Evolutionary conservation across 2,329 filamentous ascomycete species (phyloP).

Genomic region (Alternaria longipes): DNA sequence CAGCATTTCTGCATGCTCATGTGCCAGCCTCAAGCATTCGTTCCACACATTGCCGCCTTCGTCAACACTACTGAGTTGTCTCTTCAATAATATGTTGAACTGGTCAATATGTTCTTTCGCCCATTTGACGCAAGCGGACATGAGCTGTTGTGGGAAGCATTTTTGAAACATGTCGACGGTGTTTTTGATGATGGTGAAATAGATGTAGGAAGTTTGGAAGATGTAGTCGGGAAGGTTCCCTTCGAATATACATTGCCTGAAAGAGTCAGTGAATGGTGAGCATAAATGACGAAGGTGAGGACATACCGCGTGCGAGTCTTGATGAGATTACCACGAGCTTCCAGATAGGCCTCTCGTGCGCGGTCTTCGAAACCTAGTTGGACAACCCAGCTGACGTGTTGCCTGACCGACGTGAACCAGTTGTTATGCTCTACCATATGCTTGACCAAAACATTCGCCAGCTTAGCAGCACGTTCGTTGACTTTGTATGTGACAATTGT

Average conservation of each 20-base stretch:
- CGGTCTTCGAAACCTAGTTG: constrained; percentile 89
- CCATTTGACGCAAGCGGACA: constrained; percentile 97
- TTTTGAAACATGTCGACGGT: constrained; percentile 88
- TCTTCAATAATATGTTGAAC: constrained; percentile 82
- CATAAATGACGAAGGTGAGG: constrained; percentile 4
- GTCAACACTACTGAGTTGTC: constrained; percentile 89
- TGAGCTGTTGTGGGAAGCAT: constrained; percentile 80
- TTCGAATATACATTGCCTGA: constrained; percentile 91
- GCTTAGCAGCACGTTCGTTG: constrained; percentile 79
- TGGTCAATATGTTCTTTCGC: constrained; percentile 93
- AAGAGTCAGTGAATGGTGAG: background rate
- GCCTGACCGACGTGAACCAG: constrained; percentile 78
- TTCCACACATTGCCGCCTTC: constrained; percentile 78
- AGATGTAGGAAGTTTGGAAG: constrained; percentile 93
- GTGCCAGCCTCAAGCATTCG: constrained; percentile 83
- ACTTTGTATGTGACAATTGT: constrained; percentile 93
- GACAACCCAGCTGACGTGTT: constrained; percentile 84
- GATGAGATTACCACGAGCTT: constrained; percentile 79
- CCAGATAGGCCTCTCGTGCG: constrained; percentile 85
- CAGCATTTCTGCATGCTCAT: constrained; percentile 80
- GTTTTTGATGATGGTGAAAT: constrained; percentile 93
- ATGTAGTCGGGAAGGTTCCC: constrained; percentile 93
- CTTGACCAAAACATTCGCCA: constrained; percentile 79
- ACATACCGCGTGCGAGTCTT: constrained; percentile 80
- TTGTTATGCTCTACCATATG: constrained; percentile 81